Conservation (phyloP, 495 filamentous ascomycete species). For the Aspergillus asperescens region DNA sequence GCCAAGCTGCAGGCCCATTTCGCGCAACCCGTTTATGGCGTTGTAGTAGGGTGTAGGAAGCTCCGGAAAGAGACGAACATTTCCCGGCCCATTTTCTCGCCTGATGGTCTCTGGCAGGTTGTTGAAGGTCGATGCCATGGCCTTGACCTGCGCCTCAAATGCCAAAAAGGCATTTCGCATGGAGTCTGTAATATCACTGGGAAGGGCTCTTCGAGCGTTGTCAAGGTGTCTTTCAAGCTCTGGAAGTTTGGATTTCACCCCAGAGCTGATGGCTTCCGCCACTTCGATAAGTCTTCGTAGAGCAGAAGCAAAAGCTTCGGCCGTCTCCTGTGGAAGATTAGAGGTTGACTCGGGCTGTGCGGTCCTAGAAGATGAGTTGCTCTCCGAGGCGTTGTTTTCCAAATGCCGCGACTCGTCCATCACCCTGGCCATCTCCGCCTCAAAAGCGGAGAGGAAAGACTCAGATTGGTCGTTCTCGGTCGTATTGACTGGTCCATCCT, state of each 20-base stretch:
- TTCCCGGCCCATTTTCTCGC: conserved; percentile 29
- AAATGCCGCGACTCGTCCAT: conserved; percentile 24
- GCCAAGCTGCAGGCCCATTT: conserved; percentile 43
- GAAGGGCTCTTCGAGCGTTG: conserved; percentile 36
- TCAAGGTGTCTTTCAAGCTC: conserved; percentile 38
- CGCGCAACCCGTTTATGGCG: conserved; percentile 37
- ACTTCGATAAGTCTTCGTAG: conserved; percentile 33
- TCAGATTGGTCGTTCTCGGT: conserved; percentile 17
- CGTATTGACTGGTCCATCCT: neutral
- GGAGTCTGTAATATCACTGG: conserved; percentile 38
- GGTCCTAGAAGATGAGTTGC: conserved; percentile 14
- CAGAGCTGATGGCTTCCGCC: conserved; percentile 34
- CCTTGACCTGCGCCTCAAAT: conserved; percentile 41
- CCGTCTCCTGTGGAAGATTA: conserved; percentile 19
- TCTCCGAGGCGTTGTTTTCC: conserved; percentile 13
- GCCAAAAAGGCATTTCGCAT: conserved; percentile 38
- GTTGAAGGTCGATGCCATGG: conserved; percentile 32
- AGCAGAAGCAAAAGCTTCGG: conserved; percentile 29
- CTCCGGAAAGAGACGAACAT: conserved; percentile 34
- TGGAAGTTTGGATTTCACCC: conserved; percentile 33
- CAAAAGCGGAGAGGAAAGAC: conserved; percentile 47
- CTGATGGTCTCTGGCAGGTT: conserved; percentile 29
- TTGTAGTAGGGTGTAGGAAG: conserved; percentile 39
- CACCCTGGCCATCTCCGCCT: conserved; percentile 47
- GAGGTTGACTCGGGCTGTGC: conserved; percentile 14